A percentile compares a stretch with the other conserved stretches of the same genome.
phyloP scores from a whole-genome alignment of 192 early-diverging fungal genomes.

The Backusella circina region DNA sequence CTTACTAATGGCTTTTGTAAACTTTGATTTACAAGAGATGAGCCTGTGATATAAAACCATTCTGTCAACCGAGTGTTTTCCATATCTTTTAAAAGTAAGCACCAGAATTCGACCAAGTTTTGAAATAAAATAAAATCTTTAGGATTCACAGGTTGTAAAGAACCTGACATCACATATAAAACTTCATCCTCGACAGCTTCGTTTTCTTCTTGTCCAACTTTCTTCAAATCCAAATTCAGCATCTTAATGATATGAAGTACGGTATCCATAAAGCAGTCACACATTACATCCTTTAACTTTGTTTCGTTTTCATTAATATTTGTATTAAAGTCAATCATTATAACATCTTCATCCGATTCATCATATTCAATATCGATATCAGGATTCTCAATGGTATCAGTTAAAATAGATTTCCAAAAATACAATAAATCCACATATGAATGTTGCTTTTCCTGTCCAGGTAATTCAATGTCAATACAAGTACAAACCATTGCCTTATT shows the following conservation, averaged over 20 bases:
- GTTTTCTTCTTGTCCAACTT: constrained; percentile 26
- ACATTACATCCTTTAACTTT: constrained; percentile 40
- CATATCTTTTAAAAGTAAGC: constrained; percentile 43
- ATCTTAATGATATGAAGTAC: constrained; percentile 39
- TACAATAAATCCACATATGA: constrained; percentile 51
- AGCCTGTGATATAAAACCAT: constrained; percentile 60
- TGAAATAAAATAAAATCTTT: constrained; percentile 68
- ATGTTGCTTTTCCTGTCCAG: constrained; percentile 13
- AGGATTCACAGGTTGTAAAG: constrained; percentile 48
- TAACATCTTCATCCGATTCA: not conserved
- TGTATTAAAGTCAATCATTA: not conserved
- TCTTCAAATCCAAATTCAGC: constrained; percentile 43
- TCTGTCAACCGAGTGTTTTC: constrained; percentile 38
- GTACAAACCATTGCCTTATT: constrained; percentile 53
- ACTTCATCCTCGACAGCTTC: constrained; percentile 11
- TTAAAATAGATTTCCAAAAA: constrained; percentile 62
- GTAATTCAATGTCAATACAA: constrained; percentile 34
- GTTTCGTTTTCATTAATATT: not conserved
- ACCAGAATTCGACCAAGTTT: constrained; percentile 66
- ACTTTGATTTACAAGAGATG: constrained; percentile 47
- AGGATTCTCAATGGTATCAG: constrained; percentile 15
- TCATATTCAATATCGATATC: constrained; percentile 14
- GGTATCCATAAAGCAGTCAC: constrained; percentile 48
- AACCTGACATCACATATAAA: constrained; percentile 4
- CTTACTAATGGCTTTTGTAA: constrained; percentile 59